Evolutionary conservation across 805 yeast genomes (phyloP), one percentile per base, ranked within the genome.

Genomic region (Cyberlindnera samutprakarnensis): DNA sequence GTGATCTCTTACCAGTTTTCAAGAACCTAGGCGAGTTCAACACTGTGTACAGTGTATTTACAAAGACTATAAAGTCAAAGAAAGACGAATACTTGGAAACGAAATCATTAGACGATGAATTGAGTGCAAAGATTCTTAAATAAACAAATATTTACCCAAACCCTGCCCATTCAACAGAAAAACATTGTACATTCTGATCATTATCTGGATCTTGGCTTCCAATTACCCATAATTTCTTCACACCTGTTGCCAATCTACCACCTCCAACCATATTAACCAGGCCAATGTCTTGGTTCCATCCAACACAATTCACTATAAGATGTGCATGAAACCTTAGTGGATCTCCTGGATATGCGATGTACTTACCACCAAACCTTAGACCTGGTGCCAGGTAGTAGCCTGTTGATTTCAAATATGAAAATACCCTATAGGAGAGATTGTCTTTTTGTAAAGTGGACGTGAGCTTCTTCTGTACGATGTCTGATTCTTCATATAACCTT

Each of bases 131-230:
- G 14, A 23, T 21, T 22, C 21, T 11, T 23, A 9, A 15, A 23
- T 23, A 23, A 16, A 20, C 23, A 10, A 13, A 14, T 4, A 13
- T 12, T 34, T 54, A 86, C 36, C 96, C 96, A 60, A 90, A 90
- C 0, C 96, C 96, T 1, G 97, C 87, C 98, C 98, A 90, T 57
- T 90, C 96, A 2, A 90, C 62, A 6, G 95, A 80, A 49, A 74
- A 90, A 13, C 70, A 69, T 28, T 57, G 60, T 12, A 61, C 58
- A 28, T 45, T 46, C 9, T 57, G 51, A n/a, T 33, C 31, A 3
- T 42, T 37, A 2, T 39, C 32, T 13, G 42, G 39, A n/a, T 37
- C 34, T 23, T 53, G 57, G 17, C 70, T 75, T 12, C 70, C 64
- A 7, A 82, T 44, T 3, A 83, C 70, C 81, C 86, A 82, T 14